Evolutionary conservation across 176 grass and related monocot species (phyloP).

Genomic region (Phoenix dactylifera): DNA sequence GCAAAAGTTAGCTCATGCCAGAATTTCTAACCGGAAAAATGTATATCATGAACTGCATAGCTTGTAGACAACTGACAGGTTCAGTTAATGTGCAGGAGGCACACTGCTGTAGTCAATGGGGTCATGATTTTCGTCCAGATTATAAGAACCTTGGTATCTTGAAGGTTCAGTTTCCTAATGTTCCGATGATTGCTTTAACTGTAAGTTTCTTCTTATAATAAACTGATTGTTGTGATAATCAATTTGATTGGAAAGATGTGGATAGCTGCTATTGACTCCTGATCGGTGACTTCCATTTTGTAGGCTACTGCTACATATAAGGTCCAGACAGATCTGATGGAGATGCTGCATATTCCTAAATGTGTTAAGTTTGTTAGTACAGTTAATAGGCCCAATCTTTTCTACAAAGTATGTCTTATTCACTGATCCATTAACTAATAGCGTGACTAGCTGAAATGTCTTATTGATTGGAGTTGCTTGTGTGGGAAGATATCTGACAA

Average conservation of each 20-base stretch:
- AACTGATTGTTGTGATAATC: background rate
- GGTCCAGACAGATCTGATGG: constrained; percentile 84
- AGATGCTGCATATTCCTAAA: constrained; percentile 88
- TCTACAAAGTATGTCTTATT: constrained; percentile 58
- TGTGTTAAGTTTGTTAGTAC: constrained; percentile 89
- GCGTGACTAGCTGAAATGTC: too few relatives aligned
- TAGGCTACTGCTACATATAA: constrained; percentile 88
- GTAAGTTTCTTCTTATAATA: constrained; percentile 37
- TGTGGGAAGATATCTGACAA: background rate
- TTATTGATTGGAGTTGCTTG: background rate
- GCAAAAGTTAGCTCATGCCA: too few relatives aligned
- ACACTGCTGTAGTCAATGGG: constrained; percentile 97
- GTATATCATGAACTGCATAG: too few relatives aligned
- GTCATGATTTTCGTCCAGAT: constrained; percentile 92
- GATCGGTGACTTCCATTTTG: constrained; percentile 14
- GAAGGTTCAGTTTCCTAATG: constrained; percentile 90
- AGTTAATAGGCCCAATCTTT: constrained; percentile 86
- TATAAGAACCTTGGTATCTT: constrained; percentile 97
- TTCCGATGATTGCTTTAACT: constrained; percentile 90
- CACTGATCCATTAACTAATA: background rate
- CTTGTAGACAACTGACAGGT: background rate
- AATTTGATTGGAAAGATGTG: background rate
- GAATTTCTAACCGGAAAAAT: too few relatives aligned
- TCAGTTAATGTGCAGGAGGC: constrained; percentile 58
- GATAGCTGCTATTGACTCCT: background rate